Evolutionary conservation across 2,329 filamentous ascomycete genomes (phyloP).

Genomic region (Ceratocystis cacaofunesta): DNA sequence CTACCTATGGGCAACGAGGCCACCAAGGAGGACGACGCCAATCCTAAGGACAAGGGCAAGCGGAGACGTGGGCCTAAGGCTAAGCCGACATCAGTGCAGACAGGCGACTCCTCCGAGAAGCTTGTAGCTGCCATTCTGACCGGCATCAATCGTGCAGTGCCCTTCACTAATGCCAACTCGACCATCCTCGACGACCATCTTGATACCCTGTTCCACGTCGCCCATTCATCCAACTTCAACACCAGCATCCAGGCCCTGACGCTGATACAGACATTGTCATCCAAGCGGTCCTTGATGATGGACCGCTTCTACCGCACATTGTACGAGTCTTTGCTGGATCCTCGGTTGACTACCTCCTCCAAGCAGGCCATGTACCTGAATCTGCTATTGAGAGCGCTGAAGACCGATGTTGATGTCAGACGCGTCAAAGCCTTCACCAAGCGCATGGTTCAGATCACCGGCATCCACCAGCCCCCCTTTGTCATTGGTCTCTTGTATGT

Average conservation of each 20-base stretch:
- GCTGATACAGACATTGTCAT: constrained; percentile 82
- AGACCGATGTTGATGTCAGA: constrained; percentile 77
- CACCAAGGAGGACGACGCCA: constrained; percentile 21
- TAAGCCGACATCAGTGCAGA: constrained; percentile 3
- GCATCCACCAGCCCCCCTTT: constrained; percentile 82
- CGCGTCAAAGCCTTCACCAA: constrained; percentile 94
- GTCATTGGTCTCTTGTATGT: constrained; percentile 87
- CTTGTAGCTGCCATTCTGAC: constrained; percentile 81
- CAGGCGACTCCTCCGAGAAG: constrained; percentile 45
- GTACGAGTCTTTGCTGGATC: constrained; percentile 88
- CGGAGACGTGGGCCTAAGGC: constrained; percentile 18
- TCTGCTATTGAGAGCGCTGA: constrained; percentile 72
- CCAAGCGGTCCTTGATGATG: constrained; percentile 61
- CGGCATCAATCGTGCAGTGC: constrained; percentile 89
- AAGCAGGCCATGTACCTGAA: constrained; percentile 96
- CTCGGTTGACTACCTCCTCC: constrained; percentile 72
- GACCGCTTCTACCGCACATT: constrained; percentile 91
- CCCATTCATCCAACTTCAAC: constrained; percentile 97
- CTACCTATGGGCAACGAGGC: constrained; percentile 27
- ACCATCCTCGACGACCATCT: constrained; percentile 68
- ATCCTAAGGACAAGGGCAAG: constrained; percentile 21
- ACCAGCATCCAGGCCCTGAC: constrained; percentile 92
- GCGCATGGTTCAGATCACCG: constrained; percentile 72
- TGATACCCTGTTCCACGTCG: constrained; percentile 87
- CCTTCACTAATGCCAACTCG: constrained; percentile 65